Base-by-base conservation (phyloP, 257 asterid species). In the Euphrasia confusa region DNA sequence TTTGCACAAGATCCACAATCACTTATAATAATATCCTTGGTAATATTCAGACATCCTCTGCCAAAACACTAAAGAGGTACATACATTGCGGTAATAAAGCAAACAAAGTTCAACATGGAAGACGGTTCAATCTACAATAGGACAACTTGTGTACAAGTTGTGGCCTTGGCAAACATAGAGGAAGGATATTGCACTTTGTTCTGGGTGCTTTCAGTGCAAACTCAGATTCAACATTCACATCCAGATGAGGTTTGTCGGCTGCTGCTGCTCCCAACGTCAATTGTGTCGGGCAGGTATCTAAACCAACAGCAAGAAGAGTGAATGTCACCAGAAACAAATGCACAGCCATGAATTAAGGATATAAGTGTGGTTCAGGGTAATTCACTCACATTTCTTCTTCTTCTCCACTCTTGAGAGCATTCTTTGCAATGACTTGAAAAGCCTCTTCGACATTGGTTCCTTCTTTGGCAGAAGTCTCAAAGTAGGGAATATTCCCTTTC, bases 401-500 rank as follows among this genome's bases (percentile, higher is more conserved):
- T 74, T 89, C 96, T 45, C 86, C 99, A 15, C 78, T 93, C 79
- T 87, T 80, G 53, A 89, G 77, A 65, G 99, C 99, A 82, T 89
- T 83, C 72, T 81, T 87, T 18, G 96, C 96, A 72, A 93, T 89
- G 75, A 92, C 89, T 73, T 85, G 94, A 78, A 93, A 93, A 69
- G 99, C 97, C 74, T 85, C 99, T 58, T 93, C 99, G n/a, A 89
- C 97, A 50, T 85, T 89, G 74, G 71, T 75, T 54, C 99, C 97
- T 74, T 93, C 99, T 79, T 93, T 93, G 68, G 99, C 99, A 66
- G 99, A 93, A 58, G 97, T 87, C 86, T 93, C 99, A 54, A 85
- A 93, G 82, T 93, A 93, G 60, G 97, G 99, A 68, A 93, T 93
- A 61, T 86, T 89, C 60, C 99, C 99, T 66, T 89, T 89, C 2